Evolutionary conservation across 768 basidiomycete genomes (phyloP).

Genomic region (Leccinum pellstonianum): DNA sequence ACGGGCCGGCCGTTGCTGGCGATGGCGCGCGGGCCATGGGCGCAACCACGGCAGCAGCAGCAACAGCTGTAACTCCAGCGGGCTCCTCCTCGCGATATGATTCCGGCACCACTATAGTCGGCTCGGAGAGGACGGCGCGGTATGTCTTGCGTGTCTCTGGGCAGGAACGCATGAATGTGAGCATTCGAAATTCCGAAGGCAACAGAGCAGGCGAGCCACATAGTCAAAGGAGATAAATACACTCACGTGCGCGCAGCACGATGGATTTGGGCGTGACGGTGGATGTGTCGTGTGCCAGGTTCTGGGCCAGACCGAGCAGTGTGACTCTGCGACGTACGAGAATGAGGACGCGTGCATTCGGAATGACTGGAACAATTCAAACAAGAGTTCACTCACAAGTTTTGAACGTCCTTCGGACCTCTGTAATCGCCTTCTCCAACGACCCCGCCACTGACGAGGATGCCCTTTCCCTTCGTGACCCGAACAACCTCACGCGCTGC

Average conservation of each 20-base stretch:
- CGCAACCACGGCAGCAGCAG: neutral
- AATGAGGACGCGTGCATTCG: neutral
- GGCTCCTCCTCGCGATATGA: neutral
- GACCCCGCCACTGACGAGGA: constrained; percentile 71
- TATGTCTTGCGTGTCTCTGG: constrained; percentile 81
- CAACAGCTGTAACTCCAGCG: neutral
- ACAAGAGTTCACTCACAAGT: constrained; percentile 55
- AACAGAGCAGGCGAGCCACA: neutral
- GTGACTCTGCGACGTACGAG: constrained; percentile 47
- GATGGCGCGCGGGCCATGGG: neutral
- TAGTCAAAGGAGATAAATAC: neutral
- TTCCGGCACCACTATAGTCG: constrained; percentile 55
- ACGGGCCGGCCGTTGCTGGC: neutral
- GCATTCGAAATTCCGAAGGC: neutral
- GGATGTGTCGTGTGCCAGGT: constrained; percentile 61
- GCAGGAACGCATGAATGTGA: neutral
- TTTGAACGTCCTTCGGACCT: constrained; percentile 70
- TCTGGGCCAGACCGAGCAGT: constrained; percentile 66
- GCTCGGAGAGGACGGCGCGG: constrained; percentile 76
- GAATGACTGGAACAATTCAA: neutral
- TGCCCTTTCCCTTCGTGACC: constrained; percentile 76
- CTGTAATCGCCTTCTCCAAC: constrained; percentile 60
- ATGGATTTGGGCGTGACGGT: constrained; percentile 65
- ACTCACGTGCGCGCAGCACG: constrained; percentile 71
- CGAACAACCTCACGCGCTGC: constrained; percentile 71